Percentiles rank a stretch among this genome's conserved stretches.
Conservation (phyloP, 2,329 filamentous ascomycete genomes). For the Colletotrichum lentis region DNA sequence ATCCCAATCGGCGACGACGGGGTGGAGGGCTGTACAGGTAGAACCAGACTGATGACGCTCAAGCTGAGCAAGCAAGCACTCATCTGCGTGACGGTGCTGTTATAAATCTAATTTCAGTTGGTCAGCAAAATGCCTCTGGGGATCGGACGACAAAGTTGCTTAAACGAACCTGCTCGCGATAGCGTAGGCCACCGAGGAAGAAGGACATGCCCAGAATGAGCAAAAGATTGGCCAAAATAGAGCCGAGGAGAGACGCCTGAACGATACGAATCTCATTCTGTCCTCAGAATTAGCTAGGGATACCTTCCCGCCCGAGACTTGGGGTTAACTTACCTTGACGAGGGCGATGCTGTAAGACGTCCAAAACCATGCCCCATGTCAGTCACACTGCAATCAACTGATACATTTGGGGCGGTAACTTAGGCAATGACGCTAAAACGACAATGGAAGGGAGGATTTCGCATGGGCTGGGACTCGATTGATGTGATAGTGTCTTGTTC, state of each 20-base stretch:
- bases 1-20: constrained; percentile 42
- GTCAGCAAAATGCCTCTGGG: neutral
- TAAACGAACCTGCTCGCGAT: constrained; percentile 76
- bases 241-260: constrained; percentile 87
- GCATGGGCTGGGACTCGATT: constrained; percentile 55
- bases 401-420: constrained; percentile 39
- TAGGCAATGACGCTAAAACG: constrained; percentile 37
- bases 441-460: constrained; percentile 8
- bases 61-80: constrained; percentile 90
- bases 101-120: constrained; percentile 72
- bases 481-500: constrained; percentile 59
- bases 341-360: constrained; percentile 71
- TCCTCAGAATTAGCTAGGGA: constrained; percentile 7
- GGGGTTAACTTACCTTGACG: constrained; percentile 62
- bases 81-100: constrained; percentile 95
- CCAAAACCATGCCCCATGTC: constrained; percentile 35
- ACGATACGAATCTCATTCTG: constrained; percentile 87
- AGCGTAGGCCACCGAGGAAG: constrained; percentile 83
- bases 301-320: neutral
- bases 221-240: constrained; percentile 86
- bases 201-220: constrained; percentile 94
- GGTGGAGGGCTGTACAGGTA: constrained; percentile 67
- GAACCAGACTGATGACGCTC: constrained; percentile 85
- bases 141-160: neutral
- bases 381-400: constrained; percentile 44